phyloP scores from a whole-genome alignment of 176 grass and related monocot species.

The Triticum turgidum region DNA sequence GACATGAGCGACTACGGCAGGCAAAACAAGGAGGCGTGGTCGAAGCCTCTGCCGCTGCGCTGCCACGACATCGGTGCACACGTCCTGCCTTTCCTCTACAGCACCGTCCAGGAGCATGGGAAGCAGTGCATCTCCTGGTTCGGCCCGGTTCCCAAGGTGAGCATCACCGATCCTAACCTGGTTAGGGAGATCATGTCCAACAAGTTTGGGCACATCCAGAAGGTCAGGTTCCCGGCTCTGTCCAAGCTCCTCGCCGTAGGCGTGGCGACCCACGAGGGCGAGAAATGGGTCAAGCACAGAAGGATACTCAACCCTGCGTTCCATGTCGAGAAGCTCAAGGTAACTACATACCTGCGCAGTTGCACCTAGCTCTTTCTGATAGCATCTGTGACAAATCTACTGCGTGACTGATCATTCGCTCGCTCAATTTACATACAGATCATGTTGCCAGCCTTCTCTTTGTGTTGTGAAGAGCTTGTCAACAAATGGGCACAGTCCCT shows the following conservation, averaged over 20 bases:
- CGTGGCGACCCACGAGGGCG: background rate
- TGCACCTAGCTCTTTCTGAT: background rate
- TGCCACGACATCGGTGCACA: constrained; percentile 41
- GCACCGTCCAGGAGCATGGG: background rate
- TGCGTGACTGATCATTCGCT: background rate
- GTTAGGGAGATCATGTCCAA: background rate
- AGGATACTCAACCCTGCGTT: background rate
- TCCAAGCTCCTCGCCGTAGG: background rate
- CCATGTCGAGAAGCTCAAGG: background rate
- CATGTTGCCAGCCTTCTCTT: background rate
- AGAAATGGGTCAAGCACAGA: background rate
- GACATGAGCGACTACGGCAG: constrained; percentile 29
- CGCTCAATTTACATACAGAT: background rate
- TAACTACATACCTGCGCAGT: background rate
- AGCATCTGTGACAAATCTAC: background rate
- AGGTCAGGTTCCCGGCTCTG: background rate
- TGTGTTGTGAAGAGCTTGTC: background rate
- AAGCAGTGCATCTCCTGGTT: background rate
- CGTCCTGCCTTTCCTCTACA: constrained; percentile 14
- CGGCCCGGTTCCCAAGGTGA: background rate
- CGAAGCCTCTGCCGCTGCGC: constrained; percentile 37
- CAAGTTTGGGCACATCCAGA: background rate
- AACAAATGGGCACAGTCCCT: background rate
- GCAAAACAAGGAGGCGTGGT: constrained; percentile 30
- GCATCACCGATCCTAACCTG: background rate